These are phyloP conservation scores for Solanum raphanifolium DNA, from an alignment of 257 asterid genomes.

Conservation along the genomic window DNA sequence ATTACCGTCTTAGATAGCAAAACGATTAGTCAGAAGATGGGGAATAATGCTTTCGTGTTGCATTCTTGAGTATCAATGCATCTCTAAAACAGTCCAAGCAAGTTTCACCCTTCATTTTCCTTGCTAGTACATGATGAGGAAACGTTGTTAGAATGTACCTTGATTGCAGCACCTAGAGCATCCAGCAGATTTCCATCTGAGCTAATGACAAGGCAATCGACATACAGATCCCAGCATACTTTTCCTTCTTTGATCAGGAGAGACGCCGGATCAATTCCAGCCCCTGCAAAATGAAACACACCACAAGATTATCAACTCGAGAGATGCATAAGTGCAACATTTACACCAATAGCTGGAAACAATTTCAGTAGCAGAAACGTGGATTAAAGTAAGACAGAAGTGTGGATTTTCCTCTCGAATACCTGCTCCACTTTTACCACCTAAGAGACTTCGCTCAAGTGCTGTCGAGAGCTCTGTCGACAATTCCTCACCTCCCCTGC, in stretches of 20 bases:
- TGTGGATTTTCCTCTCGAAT: background rate
- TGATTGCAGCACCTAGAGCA: conserved; percentile 81
- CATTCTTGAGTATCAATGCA: background rate
- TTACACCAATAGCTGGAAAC: background rate
- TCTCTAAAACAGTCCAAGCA: background rate
- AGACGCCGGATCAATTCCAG: conserved; percentile 78
- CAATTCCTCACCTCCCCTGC: conserved; percentile 90
- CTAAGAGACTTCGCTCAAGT: conserved; percentile 70
- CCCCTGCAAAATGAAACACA: conserved; percentile 40
- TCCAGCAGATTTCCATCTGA: conserved; percentile 92
- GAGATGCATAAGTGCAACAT: background rate
- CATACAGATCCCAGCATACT: conserved; percentile 93
- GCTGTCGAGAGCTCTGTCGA: conserved; percentile 70
- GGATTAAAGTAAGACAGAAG: background rate
- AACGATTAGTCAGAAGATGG: background rate
- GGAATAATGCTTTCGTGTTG: background rate
- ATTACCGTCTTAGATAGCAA: background rate
- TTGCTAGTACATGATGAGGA: background rate
- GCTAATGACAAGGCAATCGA: conserved; percentile 78
- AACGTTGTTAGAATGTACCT: conserved; percentile 28
- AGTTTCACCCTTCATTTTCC: background rate
- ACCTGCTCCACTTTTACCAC: conserved; percentile 97
- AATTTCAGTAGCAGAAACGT: background rate
- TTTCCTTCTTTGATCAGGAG: conserved; percentile 71
- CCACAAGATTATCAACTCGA: background rate